phyloP scores from a whole-genome alignment of 805 yeast genomes.

The Candida insectorum region DNA sequence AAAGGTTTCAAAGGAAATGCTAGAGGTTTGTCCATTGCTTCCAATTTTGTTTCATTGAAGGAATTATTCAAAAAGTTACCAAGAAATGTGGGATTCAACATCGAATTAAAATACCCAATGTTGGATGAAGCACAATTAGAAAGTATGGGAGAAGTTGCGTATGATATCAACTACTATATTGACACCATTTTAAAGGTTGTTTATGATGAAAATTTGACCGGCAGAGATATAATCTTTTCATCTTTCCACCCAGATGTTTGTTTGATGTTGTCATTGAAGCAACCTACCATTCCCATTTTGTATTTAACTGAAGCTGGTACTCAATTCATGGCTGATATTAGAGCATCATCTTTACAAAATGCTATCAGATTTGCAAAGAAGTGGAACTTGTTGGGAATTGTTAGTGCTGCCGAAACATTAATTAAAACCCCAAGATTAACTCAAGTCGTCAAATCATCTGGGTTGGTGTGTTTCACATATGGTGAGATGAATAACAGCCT shows the following conservation, averaged over 20 bases:
- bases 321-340: slow-evolving; percentile 76
- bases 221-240: slow-evolving; percentile 84
- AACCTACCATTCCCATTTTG: slow-evolving; percentile 88
- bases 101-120: slow-evolving; percentile 95
- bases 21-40: slow-evolving; percentile 85
- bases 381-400: slow-evolving; percentile 91
- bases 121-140: slow-evolving; percentile 87
- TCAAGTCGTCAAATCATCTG: slow-evolving; percentile 84
- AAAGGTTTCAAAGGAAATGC: slow-evolving; percentile 91
- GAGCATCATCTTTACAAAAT: slow-evolving; percentile 84
- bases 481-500: slow-evolving; percentile 85
- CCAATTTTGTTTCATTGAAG: slow-evolving; percentile 83
- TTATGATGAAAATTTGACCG: slow-evolving; percentile 67
- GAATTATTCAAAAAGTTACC: slow-evolving; percentile 84
- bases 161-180: slow-evolving; percentile 82
- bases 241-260: slow-evolving; percentile 96
- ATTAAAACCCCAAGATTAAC: slow-evolving; percentile 89
- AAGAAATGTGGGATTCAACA: slow-evolving; percentile 82
- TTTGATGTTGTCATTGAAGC: slow-evolving; percentile 78
- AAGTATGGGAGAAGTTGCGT: slow-evolving; percentile 79
- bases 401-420: slow-evolving; percentile 81
- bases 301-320: slow-evolving; percentile 91
- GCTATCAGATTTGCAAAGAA: slow-evolving; percentile 87
- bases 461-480: slow-evolving; percentile 90
- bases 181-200: slow-evolving; percentile 81